Evolutionary conservation across 2,329 filamentous ascomycete genomes (phyloP).

Genomic region (Cytospora piceicola): DNA sequence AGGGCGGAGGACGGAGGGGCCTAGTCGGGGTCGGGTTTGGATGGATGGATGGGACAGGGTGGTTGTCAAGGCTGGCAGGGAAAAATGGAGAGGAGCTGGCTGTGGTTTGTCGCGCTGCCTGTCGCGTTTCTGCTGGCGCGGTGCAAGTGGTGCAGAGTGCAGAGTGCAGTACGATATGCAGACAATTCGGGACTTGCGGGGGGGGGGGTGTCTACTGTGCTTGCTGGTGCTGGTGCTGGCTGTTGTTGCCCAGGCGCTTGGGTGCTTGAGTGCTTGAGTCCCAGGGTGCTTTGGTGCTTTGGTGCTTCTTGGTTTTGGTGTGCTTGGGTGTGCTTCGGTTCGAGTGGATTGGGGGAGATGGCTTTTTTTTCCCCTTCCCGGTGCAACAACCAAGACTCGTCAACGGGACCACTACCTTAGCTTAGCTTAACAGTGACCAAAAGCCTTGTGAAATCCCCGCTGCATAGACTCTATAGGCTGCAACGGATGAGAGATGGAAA

Average conservation of each 20-base stretch:
- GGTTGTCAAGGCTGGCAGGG: constrained; percentile 22
- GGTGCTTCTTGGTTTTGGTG: too few species aligned
- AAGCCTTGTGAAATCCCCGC: neutral
- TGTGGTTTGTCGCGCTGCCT: constrained; percentile 25
- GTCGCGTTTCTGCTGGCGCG: constrained; percentile 26
- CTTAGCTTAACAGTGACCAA: neutral
- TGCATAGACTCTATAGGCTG: neutral
- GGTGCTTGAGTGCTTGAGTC: too few species aligned
- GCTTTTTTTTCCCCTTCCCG: constrained; percentile 6
- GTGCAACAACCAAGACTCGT: constrained; percentile 18
- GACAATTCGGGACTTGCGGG: neutral
- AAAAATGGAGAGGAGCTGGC: constrained; percentile 21
- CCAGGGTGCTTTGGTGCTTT: too few species aligned
- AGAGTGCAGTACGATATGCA: neutral
- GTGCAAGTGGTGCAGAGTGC: neutral
- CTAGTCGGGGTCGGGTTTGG: constrained; percentile 22
- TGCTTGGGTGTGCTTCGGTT: neutral
- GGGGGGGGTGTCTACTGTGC: constrained; percentile 13
- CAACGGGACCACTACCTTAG: constrained; percentile 9
- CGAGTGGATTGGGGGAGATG: neutral
- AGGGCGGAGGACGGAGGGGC: constrained; percentile 15
- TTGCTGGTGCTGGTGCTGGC: constrained; percentile 1
- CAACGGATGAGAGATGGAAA: constrained; percentile 2
- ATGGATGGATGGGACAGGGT: constrained; percentile 16
- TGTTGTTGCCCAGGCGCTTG: neutral